These are phyloP conservation scores for Haemoproteus tartakovskyi DNA, from an alignment of 169 alveolate genomes.

Conservation along the genomic window DNA sequence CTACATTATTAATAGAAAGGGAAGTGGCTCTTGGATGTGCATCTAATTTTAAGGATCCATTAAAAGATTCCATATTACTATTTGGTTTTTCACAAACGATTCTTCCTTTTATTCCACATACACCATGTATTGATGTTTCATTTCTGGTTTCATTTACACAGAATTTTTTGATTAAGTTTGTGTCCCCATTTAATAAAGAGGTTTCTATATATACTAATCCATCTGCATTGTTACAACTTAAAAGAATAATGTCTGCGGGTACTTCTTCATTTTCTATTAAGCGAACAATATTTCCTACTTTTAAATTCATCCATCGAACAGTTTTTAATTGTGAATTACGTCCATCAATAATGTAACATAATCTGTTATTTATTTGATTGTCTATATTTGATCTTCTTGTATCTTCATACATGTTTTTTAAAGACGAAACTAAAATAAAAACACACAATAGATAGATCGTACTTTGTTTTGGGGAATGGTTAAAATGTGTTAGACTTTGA, in stretches of 20 bases:
- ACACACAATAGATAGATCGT: slow-evolving; percentile 54
- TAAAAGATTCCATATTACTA: slow-evolving; percentile 74
- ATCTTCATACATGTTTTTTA: slow-evolving; percentile 68
- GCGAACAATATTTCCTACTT: slow-evolving; percentile 77
- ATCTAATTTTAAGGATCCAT: slow-evolving; percentile 73
- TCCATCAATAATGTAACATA: slow-evolving; percentile 70
- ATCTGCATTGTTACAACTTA: slow-evolving; percentile 74
- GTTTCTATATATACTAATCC: slow-evolving; percentile 77
- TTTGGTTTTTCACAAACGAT: slow-evolving; percentile 77
- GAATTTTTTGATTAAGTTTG: slow-evolving; percentile 71
- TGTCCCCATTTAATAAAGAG: slow-evolving; percentile 71
- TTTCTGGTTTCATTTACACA: slow-evolving; percentile 73
- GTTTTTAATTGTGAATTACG: slow-evolving; percentile 65
- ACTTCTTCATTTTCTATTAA: slow-evolving; percentile 76
- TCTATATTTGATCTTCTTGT: slow-evolving; percentile 71
- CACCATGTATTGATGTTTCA: slow-evolving; percentile 75
- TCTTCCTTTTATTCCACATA: slow-evolving; percentile 72
- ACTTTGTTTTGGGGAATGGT: slow-evolving; percentile 22
- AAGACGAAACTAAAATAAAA: slow-evolving; percentile 69
- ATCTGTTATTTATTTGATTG: slow-evolving; percentile 69
- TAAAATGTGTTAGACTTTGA: slow-evolving; percentile 62
- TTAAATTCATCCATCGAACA: slow-evolving; percentile 69
- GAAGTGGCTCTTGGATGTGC: slow-evolving; percentile 80
- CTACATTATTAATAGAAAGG: slow-evolving; percentile 70
- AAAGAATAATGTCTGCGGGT: slow-evolving; percentile 76